phyloP scores from a whole-genome alignment of 2,329 filamentous ascomycete species.

The Epichloe festucae region DNA sequence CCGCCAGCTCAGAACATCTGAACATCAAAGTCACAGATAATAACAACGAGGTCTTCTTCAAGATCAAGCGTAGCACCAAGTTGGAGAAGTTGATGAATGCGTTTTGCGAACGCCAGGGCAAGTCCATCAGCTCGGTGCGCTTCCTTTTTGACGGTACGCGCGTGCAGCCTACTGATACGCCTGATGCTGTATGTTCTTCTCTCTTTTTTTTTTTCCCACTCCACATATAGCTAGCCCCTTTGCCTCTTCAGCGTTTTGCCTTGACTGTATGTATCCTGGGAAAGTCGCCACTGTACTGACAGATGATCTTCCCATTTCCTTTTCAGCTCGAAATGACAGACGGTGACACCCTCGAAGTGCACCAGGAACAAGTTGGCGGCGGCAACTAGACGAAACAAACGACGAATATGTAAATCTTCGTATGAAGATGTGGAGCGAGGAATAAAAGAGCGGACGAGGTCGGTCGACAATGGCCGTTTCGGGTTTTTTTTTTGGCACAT shows the following conservation, averaged over 20 bases:
- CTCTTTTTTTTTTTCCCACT: neutral
- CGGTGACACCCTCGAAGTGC: conserved; percentile 90
- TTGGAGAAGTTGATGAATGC: conserved; percentile 97
- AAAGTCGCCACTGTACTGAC: neutral
- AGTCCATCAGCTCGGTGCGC: conserved; percentile 68
- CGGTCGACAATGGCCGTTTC: neutral
- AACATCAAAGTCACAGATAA: conserved; percentile 99
- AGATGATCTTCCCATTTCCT: neutral
- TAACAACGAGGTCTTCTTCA: conserved; percentile 99
- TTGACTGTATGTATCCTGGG: neutral
- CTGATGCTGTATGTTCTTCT: conserved; percentile 63
- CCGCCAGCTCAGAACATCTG: conserved; percentile 60
- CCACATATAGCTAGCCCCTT: neutral
- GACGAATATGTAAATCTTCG: neutral
- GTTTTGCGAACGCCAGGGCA: conserved; percentile 93
- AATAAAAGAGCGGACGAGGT: neutral
- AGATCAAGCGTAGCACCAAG: conserved; percentile 94
- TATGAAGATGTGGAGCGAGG: too few species aligned
- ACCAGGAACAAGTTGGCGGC: conserved; percentile 95
- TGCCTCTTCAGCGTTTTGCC: neutral
- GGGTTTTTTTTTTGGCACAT: neutral
- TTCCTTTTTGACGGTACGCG: conserved; percentile 95
- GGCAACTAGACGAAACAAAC: conserved; percentile 12
- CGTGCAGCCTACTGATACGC: conserved; percentile 79
- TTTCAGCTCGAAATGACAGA: conserved; percentile 87